Base-by-base conservation (phyloP, 768 basidiomycete species). In the Termitomyces sp. region DNA sequence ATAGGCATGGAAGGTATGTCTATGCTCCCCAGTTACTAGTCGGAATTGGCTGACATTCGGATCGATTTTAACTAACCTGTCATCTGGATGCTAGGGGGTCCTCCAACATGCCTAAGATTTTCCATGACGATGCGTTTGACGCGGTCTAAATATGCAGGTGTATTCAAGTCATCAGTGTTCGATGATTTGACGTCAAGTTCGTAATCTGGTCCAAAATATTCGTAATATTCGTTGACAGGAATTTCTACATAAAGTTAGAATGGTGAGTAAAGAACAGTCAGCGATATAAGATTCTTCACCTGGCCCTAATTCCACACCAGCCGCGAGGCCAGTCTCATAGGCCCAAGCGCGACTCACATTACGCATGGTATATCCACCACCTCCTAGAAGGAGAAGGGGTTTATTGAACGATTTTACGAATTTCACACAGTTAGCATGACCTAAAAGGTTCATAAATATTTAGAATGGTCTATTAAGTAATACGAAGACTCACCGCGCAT, bases 171-270 rank as follows among this genome's bases (percentile, higher is more conserved):
- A 63, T 97, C 95, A 59, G 93, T 90, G 68, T 98, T 99, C 12
- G 92, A 95, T 12, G 93, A 76, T 65, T 89, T 92, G 29, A 99
- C 97, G 68, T 99, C 93, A 32, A 99, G 82, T 68, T 95, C 85
- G 66, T 98, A 98, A 66, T 96, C 93, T 3, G 97, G 97, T 0
- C 97, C 97, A 70, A 98, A 98, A 72, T 98, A 98, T 68, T 98
- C 96, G 67, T 95, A 98, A 74, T 98, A 99, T 73, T 99, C 97
- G 66, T 98, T 99, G 61, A 95, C 89, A 2, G 97, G 97, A 53
- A 99, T 96, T 68, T 92, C 96, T 57, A 19, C 9, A 42, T 4
- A 9, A 29, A 41, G 4, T 29, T 48, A 23, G n/a, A 21, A 38
- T 37, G 35, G n/a, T 51, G 41, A 44, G 41, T 12, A 32, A 32